Conservation (phyloP, 805 yeast species). For the Starmerella roubikii region DNA sequence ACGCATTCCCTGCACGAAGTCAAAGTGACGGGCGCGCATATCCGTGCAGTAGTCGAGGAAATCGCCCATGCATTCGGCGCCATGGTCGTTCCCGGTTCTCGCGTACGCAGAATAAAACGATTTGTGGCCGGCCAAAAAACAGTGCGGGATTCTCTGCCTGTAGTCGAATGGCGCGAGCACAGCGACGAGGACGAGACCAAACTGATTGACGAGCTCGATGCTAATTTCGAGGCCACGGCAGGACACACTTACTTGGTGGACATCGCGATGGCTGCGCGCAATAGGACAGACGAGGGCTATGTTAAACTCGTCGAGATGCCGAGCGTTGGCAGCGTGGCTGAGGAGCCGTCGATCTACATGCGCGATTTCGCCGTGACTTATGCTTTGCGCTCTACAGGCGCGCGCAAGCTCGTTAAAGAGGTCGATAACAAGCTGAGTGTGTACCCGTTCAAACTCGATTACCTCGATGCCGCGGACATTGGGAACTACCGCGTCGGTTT, state of each 20-base stretch:
- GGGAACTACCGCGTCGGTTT: slow-evolving; percentile 59
- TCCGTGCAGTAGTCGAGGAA: slow-evolving; percentile 69
- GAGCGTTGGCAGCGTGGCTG: slow-evolving; percentile 21
- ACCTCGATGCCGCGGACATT: slow-evolving; percentile 34
- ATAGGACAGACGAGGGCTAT: slow-evolving; percentile 24
- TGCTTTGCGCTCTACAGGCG: slow-evolving; percentile 57
- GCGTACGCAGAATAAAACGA: slow-evolving; percentile 81
- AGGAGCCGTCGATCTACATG: slow-evolving; percentile 44
- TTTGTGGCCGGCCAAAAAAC: slow-evolving; percentile 94
- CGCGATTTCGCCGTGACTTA: slow-evolving; percentile 80
- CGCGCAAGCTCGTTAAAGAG: slow-evolving; percentile 50
- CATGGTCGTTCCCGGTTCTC: slow-evolving; percentile 80
- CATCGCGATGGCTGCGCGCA: slow-evolving; percentile 58
- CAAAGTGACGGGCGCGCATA: slow-evolving; percentile 41
- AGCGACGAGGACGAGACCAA: slow-evolving; percentile 15
- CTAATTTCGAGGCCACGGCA: slow-evolving; percentile 45
- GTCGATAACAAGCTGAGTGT: slow-evolving; percentile 69
- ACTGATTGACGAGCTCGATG: slow-evolving; percentile 33
- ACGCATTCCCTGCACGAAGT: slow-evolving; percentile 35
- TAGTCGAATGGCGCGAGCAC: slow-evolving; percentile 39
- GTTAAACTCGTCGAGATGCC: slow-evolving; percentile 22
- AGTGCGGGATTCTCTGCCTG: slow-evolving; percentile 88
- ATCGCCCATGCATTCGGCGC: slow-evolving; percentile 77
- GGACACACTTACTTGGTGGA: slow-evolving; percentile 86
- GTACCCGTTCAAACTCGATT: slow-evolving; percentile 78